Evolutionary conservation across 2,329 filamentous ascomycete species (phyloP).

Genomic region (Claviceps sp.): DNA sequence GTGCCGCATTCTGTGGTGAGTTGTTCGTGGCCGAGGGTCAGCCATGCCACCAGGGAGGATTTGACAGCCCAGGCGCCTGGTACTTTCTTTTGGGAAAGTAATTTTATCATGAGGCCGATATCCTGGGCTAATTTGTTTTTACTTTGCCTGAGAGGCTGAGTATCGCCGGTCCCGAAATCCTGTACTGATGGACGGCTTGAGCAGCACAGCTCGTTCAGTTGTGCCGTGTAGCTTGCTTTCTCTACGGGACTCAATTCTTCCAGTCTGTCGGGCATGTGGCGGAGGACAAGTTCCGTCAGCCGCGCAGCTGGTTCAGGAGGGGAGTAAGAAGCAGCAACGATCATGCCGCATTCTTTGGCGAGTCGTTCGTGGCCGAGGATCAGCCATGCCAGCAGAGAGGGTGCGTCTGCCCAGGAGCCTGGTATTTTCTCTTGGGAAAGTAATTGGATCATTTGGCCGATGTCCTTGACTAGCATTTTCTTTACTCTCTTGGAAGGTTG

Average conservation of each 20-base stretch:
- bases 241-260: not conserved
- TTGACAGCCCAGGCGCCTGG: not conserved
- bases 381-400: slow-evolving; percentile 6
- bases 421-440: not conserved
- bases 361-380: slow-evolving; percentile 2
- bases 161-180: not conserved
- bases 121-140: not conserved
- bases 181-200: slow-evolving; percentile 2
- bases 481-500: not conserved
- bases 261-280: not conserved
- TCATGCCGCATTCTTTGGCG: not conserved
- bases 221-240: slow-evolving; percentile 12
- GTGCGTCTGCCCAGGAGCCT: not conserved
- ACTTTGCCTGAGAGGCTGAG: not conserved
- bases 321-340: no score
- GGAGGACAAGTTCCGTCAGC: not conserved
- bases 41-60: slow-evolving; percentile 1
- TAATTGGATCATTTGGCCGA: not conserved
- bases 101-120: not conserved
- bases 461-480: not conserved
- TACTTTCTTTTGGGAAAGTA: not conserved
- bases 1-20: not conserved
- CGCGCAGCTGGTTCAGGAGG: not conserved
- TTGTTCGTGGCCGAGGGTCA: slow-evolving; percentile 7
- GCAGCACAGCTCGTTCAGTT: slow-evolving; percentile 10